Conservation (phyloP, 1,284 basidiomycete species). For the Pseudozyma thailandica region DNA sequence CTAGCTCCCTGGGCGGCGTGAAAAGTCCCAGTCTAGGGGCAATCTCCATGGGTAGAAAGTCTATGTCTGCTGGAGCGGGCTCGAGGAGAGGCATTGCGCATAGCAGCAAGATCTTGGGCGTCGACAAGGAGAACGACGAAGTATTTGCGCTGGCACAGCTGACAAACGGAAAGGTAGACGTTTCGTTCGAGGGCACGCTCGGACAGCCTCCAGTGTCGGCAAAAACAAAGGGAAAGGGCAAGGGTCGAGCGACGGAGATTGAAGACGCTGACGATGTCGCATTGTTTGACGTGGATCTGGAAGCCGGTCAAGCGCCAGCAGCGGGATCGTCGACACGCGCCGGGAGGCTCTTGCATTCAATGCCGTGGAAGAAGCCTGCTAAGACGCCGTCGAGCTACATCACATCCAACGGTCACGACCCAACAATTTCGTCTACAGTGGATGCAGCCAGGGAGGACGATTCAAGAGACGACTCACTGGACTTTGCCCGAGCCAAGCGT, state of each 20-base stretch:
- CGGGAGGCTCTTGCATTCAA: slow-evolving; percentile 21
- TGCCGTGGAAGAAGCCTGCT: slow-evolving; percentile 20
- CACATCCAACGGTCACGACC: neutral
- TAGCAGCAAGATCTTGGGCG: slow-evolving; percentile 35
- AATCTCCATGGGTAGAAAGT: slow-evolving; percentile 7
- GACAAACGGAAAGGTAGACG: slow-evolving; percentile 43
- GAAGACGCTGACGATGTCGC: slow-evolving; percentile 1
- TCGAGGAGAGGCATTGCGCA: slow-evolving; percentile 40
- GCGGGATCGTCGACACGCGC: slow-evolving; percentile 8
- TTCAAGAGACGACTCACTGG: slow-evolving; percentile 18
- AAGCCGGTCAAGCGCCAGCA: slow-evolving; percentile 11
- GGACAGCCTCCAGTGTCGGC: slow-evolving; percentile 1
- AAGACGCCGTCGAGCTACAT: neutral
- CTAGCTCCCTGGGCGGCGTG: slow-evolving; percentile 9
- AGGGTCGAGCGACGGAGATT: slow-evolving; percentile 8
- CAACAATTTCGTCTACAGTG: neutral
- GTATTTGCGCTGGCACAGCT: slow-evolving; percentile 27
- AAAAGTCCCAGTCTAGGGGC: slow-evolving; percentile 5
- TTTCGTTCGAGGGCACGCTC: slow-evolving; percentile 39
- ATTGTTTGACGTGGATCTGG: slow-evolving; percentile 42
- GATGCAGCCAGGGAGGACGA: neutral
- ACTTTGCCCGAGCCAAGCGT: slow-evolving; percentile 9
- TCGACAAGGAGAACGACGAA: slow-evolving; percentile 21
- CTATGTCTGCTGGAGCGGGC: slow-evolving; percentile 30
- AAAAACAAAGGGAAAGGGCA: slow-evolving; percentile 24